Conservation (phyloP, 148 eudicot species). For the Salicornia ramosissima region DNA sequence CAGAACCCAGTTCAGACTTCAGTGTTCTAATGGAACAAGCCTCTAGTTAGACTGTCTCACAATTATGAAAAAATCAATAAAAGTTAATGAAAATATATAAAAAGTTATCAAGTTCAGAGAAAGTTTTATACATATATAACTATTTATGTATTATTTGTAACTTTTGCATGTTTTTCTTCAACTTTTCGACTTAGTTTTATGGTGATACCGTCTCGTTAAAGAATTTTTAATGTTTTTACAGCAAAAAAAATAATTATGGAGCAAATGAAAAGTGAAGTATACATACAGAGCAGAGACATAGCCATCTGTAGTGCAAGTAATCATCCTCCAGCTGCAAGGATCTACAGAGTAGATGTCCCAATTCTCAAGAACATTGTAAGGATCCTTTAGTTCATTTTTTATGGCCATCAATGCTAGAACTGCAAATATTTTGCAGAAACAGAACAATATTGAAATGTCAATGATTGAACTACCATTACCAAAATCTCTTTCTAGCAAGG, state of each 20-base stretch:
- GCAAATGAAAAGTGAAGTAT: not conserved
- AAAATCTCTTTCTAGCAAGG: not conserved
- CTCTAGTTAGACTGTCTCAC: too few species aligned
- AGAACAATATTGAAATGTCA: not conserved
- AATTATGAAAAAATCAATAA: not conserved
- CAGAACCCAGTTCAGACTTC: conserved; percentile 1
- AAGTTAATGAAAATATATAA: not conserved
- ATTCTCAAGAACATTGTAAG: conserved; percentile 64
- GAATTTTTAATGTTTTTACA: too few species aligned
- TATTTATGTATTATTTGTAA: too few species aligned
- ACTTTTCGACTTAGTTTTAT: too few species aligned
- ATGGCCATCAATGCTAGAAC: conserved; percentile 81
- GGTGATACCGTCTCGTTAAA: too few species aligned
- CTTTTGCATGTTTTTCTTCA: too few species aligned
- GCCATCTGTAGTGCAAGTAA: conserved; percentile 64
- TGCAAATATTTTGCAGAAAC: conserved; percentile 33
- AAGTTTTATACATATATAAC: too few species aligned
- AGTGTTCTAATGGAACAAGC: not conserved
- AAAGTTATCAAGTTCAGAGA: too few species aligned
- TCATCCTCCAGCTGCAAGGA: conserved; percentile 97
- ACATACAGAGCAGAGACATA: conserved; percentile 77
- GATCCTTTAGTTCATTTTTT: conserved; percentile 56
- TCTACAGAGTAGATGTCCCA: conserved; percentile 84
- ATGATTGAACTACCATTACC: not conserved
- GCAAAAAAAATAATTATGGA: too few species aligned